Base-by-base conservation (phyloP, 192 early-diverging fungal species). In the Entrophospora sp. region DNA sequence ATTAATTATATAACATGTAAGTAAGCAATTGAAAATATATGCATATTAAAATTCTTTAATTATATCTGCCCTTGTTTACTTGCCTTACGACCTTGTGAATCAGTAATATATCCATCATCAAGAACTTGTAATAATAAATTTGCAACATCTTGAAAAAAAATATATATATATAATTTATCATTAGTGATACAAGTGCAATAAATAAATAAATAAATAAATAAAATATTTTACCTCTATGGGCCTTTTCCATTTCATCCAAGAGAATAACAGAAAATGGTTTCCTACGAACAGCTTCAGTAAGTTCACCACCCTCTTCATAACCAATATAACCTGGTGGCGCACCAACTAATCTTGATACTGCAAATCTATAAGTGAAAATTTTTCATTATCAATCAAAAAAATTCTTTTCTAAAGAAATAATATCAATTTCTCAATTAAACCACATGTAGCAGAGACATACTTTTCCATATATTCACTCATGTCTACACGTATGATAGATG, bases 121-220 rank as follows among this genome's bases (percentile, higher is more conserved):
- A 98, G 81, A 0, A 98, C 82, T 72, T 98, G 96, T 20, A 98
- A 82, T 24, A 98, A 82, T 52, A 98, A 70, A 71, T 98, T 97
- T 56, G 92, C 79, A 2, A 98, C 94, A 69, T 97, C 90, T 57
- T 81, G 78, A n/a, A n/a, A n/a, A n/a, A n/a, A n/a, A n/a, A n/a
- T n/a, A n/a, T n/a, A n/a, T n/a, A n/a, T n/a, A n/a, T n/a, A n/a
- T n/a, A n/a, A 66, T 72, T 72, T 1, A 51, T 28, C 24, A 22
- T 5, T 4, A 46, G 24, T 46, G 45, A 46, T 22, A 16, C 40
- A 10, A 42, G 7, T 7, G 7, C 40, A 42, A 42, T 10, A 7
- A 10, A 16, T 42, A 42, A 10, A 42, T 16, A 42, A 10, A 10
- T 42, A 10, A 10, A 10, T 42, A 16, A 10, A 7, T 42, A 16